A percentile compares a stretch with the other conserved stretches of the same genome.
Conservation (phyloP, 148 eudicot species). For the Heliosperma pusillum region DNA sequence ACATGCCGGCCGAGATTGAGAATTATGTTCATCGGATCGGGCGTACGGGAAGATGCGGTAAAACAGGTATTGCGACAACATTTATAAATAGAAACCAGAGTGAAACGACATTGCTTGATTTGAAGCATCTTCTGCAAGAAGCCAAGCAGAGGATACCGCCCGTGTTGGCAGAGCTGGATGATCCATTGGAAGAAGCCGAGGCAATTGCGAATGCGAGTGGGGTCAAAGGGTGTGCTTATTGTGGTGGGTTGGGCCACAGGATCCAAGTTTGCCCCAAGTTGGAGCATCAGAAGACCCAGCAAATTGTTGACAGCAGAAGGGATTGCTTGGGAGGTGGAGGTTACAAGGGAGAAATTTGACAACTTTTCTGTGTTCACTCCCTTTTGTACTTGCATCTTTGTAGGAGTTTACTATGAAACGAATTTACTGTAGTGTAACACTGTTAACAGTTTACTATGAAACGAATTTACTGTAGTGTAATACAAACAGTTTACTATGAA, state of each 20-base stretch:
- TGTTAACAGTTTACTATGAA: background rate
- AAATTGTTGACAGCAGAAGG: conserved; percentile 61
- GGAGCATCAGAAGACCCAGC: conserved; percentile 71
- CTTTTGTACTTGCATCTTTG: background rate
- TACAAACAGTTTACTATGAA: background rate
- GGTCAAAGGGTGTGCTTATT: conserved; percentile 72
- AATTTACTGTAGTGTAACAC: too few species aligned
- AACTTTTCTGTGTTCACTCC: background rate
- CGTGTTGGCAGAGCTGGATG: conserved; percentile 71
- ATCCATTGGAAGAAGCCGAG: conserved; percentile 71
- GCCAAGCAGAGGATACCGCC: conserved; percentile 93
- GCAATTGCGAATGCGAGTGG: conserved; percentile 62
- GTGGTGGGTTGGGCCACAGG: conserved; percentile 88
- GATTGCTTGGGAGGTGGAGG: conserved; percentile 89
- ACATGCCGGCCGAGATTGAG: conserved; percentile 95
- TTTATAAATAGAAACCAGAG: conserved; percentile 87
- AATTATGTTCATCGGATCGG: conserved; percentile 93
- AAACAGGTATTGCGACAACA: conserved; percentile 86
- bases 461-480: too few species aligned
- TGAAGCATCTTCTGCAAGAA: conserved; percentile 83
- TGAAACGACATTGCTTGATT: conserved; percentile 75
- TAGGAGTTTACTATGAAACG: background rate
- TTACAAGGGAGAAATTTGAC: conserved; percentile 79
- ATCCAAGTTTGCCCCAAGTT: conserved; percentile 74
- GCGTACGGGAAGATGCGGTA: conserved; percentile 87